Conservation (phyloP, 2,329 filamentous ascomycete species). For the Dactylella cylindrospora region DNA sequence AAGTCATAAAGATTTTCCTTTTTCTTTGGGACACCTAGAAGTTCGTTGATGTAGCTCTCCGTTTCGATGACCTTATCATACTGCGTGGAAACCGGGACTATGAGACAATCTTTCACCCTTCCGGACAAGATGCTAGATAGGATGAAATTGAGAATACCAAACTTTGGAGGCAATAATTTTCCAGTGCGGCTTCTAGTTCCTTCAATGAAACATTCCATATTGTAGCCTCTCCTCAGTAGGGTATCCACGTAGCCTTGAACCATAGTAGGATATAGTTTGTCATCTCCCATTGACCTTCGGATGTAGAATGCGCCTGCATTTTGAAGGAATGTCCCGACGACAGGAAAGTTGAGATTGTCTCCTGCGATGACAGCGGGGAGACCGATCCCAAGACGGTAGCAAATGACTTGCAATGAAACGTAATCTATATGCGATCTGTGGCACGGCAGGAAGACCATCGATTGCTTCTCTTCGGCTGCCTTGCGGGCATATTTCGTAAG, state of each 20-base stretch:
- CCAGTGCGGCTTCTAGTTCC: constrained; percentile 89
- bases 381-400: constrained; percentile 85
- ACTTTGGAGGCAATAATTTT: constrained; percentile 90
- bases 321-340: constrained; percentile 86
- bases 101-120: constrained; percentile 82
- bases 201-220: constrained; percentile 97
- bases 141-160: constrained; percentile 89
- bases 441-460: constrained; percentile 91
- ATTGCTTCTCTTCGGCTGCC: constrained; percentile 84
- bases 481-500: constrained; percentile 78
- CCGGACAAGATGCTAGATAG: constrained; percentile 87
- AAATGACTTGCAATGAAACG: constrained; percentile 90
- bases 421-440: constrained; percentile 97
- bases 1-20: constrained; percentile 93
- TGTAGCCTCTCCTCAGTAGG: constrained; percentile 82
- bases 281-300: constrained; percentile 84
- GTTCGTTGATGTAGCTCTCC: constrained; percentile 90
- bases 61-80: constrained; percentile 99
- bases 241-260: constrained; percentile 97
- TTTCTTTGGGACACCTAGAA: constrained; percentile 89
- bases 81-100: constrained; percentile 94
- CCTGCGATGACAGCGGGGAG: constrained; percentile 90
- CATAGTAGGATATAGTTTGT: constrained; percentile 84
- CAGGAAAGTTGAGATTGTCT: constrained; percentile 92
- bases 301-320: constrained; percentile 99